phyloP scores from a whole-genome alignment of 371 early-diverging fungal species.

The Batkoa obscura region DNA sequence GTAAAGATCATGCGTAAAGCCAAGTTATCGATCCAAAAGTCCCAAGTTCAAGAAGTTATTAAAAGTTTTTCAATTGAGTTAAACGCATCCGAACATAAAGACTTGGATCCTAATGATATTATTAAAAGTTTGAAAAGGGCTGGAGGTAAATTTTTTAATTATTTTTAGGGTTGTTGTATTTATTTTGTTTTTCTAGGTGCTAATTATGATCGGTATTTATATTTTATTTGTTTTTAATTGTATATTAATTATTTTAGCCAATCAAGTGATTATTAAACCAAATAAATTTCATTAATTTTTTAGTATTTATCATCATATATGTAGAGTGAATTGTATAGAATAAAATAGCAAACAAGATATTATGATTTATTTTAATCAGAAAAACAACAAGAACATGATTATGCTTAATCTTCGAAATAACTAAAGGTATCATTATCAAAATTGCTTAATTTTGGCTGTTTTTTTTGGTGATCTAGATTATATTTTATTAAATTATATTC shows the following conservation, averaged over 20 bases:
- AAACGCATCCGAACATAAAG: constrained; percentile 27
- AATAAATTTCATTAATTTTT: neutral
- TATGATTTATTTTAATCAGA: too few species aligned
- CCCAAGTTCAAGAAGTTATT: constrained; percentile 54
- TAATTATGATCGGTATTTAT: constrained; percentile 33
- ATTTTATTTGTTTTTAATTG: too few species aligned
- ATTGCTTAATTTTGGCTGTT: too few species aligned
- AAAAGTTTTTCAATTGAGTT: constrained; percentile 54
- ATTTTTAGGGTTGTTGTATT: neutral
- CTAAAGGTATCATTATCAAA: too few species aligned
- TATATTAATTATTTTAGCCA: neutral
- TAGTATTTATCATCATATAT: too few species aligned
- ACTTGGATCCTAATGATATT: constrained; percentile 28
- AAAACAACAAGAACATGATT: too few species aligned
- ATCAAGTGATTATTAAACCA: constrained; percentile 5
- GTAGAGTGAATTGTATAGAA: too few species aligned
- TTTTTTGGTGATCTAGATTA: too few species aligned
- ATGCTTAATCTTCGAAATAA: too few species aligned
- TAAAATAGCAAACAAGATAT: too few species aligned
- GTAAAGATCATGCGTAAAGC: constrained; percentile 77
- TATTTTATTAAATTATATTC: too few species aligned
- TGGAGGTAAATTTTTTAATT: constrained; percentile 18
- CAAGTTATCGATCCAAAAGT: constrained; percentile 56
- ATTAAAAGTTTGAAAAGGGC: constrained; percentile 34
- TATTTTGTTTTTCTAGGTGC: constrained; percentile 13